Evolutionary conservation across 2,329 filamentous ascomycete species (phyloP), one percentile per base, ranked within the genome.

Genomic region (Fusarium decemcellulare): DNA sequence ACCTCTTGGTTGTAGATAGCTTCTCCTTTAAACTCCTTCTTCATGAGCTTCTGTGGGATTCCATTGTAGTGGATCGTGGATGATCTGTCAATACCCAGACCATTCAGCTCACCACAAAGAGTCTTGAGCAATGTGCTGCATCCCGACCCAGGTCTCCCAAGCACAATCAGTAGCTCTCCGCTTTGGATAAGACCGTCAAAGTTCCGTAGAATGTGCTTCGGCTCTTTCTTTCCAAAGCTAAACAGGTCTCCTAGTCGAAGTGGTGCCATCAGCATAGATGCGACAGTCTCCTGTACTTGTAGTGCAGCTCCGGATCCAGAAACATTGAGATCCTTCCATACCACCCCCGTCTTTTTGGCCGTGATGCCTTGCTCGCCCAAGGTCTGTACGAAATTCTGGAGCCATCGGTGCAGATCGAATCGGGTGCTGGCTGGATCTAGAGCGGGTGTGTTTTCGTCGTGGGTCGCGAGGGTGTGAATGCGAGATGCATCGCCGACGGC

Each of bases 1-100:
- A 81, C 89, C 80, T 95, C 93, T 14, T 93, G 90, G 71, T 93
- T 94, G 77, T 95, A 95, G 12, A 93, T 83, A 2, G 91, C 85
- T 77, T 90, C 90, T 42, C 89, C 90, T 62, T 88, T 86, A 73
- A 91, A 92, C 72, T 90, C 84, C 63, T 84, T 84, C 51, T 82
- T 81, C 84, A 90, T 90, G 59, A 82, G 77, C 60, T 81, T 75
- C 65, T 84, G 83, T 0, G 83, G 76, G n/a, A 87, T 86, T 18
- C 90, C 90, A 57, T 91, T 87, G 77, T 92, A 93, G 73, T 90
- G 86, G 23, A 93, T 83, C 0, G 74, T 73, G 0, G 88, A 86
- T 1, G 81, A 61, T 0, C 85, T 74, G 27, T 85, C 86, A 4
- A 90, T 72, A 11, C 83, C 78, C 18, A 92, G 79, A 0, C 90